Percentiles rank a stretch among this genome's conserved stretches.
phyloP scores from a whole-genome alignment of 1,284 basidiomycete species.

The Ceratobasidium papillatum region DNA sequence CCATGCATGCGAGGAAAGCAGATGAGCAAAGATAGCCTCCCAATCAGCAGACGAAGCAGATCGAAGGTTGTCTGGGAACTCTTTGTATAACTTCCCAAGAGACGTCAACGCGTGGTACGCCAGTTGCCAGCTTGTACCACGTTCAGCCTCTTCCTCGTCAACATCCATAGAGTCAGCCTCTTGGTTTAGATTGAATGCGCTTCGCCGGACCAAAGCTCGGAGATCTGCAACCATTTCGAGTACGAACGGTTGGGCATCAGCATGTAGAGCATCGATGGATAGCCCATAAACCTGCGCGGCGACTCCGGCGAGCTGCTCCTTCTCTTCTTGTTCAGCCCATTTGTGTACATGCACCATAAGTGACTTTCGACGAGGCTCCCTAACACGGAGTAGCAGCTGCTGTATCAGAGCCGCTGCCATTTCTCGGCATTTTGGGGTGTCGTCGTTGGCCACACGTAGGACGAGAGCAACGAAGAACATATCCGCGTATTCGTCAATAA shows the following conservation, averaged over 20 bases:
- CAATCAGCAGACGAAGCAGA: constrained; percentile 54
- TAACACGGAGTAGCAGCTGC: constrained; percentile 73
- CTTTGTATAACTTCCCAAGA: constrained; percentile 69
- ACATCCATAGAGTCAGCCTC: constrained; percentile 59
- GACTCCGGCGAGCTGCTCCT: constrained; percentile 71
- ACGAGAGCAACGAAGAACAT: constrained; percentile 92
- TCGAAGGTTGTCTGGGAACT: constrained; percentile 64
- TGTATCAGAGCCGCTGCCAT: constrained; percentile 88
- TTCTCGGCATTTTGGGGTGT: constrained; percentile 86
- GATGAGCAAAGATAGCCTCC: constrained; percentile 69
- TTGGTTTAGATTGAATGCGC: constrained; percentile 55
- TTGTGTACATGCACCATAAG: constrained; percentile 78
- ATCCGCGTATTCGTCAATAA: constrained; percentile 86
- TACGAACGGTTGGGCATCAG: constrained; percentile 61
- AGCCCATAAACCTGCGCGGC: constrained; percentile 85
- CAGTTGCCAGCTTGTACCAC: constrained; percentile 67
- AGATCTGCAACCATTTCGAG: constrained; percentile 68
- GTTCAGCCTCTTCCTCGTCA: constrained; percentile 45
- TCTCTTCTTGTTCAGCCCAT: constrained; percentile 77
- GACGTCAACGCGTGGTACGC: constrained; percentile 83
- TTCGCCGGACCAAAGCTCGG: constrained; percentile 60
- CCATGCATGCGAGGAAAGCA: constrained; percentile 95
- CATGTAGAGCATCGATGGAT: constrained; percentile 70
- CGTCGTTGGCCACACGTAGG: constrained; percentile 94
- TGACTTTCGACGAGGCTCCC: constrained; percentile 65